phyloP scores from a whole-genome alignment of 768 basidiomycete species.

The Xerocomus potaroensis region DNA sequence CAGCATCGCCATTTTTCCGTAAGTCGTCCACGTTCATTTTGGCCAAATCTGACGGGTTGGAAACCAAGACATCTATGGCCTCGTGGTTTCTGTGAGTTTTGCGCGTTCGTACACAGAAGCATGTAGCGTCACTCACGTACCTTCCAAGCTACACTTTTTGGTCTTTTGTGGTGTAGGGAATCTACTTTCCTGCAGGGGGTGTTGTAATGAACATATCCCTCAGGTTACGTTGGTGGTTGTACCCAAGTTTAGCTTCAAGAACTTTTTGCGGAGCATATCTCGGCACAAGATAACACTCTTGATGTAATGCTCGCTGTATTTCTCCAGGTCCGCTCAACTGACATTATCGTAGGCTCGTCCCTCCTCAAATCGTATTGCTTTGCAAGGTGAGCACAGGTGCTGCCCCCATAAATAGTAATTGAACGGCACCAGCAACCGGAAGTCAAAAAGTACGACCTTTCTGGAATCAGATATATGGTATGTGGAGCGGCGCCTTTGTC shows the following conservation, averaged over 20 bases:
- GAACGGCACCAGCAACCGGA: conserved; percentile 44
- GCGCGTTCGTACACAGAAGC: neutral
- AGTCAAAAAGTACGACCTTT: conserved; percentile 46
- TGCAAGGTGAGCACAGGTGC: conserved; percentile 48
- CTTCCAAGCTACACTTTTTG: conserved; percentile 45
- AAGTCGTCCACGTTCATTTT: conserved; percentile 22
- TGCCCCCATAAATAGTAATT: neutral
- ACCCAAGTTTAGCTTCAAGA: conserved; percentile 57
- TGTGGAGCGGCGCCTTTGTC: conserved; percentile 65
- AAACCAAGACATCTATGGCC: conserved; percentile 53
- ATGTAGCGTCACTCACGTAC: conserved; percentile 6
- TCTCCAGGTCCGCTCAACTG: neutral
- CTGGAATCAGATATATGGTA: conserved; percentile 47
- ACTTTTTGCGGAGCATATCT: conserved; percentile 59
- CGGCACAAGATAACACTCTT: conserved; percentile 55
- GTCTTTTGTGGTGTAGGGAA: conserved; percentile 50
- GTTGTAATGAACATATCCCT: conserved; percentile 4
- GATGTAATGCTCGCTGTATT: conserved; percentile 33
- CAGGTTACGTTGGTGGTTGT: conserved; percentile 57
- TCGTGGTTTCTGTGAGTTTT: conserved; percentile 48
- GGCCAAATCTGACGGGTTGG: conserved; percentile 10
- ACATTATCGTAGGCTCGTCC: conserved; percentile 45
- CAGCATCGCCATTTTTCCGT: conserved; percentile 64
- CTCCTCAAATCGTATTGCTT: conserved; percentile 62
- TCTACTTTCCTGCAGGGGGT: neutral